A percentile compares a stretch with the other conserved stretches of the same genome.
Evolutionary conservation across 345 rosid genomes (phyloP).

Genomic region (Abelmoschus esculentus): DNA sequence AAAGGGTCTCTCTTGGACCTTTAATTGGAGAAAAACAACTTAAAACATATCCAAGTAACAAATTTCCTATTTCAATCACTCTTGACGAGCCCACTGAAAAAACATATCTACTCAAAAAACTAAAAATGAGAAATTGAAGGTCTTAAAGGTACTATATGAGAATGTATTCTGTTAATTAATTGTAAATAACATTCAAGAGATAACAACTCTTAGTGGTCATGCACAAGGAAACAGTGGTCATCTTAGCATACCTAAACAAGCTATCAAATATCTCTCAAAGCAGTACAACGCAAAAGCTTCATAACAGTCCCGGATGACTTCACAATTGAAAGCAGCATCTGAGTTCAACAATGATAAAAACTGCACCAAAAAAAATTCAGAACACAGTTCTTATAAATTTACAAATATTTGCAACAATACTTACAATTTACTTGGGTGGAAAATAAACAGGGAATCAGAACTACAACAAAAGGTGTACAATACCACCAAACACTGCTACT

Average conservation of each 20-base stretch:
- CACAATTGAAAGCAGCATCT: conserved; percentile 85
- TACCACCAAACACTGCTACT: neutral
- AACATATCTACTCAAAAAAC: conserved; percentile 30
- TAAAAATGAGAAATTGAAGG: conserved; percentile 15
- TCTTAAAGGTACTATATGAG: neutral
- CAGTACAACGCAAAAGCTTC: conserved; percentile 99
- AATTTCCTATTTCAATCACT: neutral
- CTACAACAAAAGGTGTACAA: neutral
- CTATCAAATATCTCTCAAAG: conserved; percentile 97
- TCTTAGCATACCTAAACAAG: conserved; percentile 72
- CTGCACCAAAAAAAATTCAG: conserved; percentile 41
- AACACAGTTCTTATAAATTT: conserved; percentile 7
- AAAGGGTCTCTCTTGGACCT: conserved; percentile 36
- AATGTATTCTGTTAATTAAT: neutral
- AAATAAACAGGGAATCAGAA: conserved; percentile 8
- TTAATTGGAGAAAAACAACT: conserved; percentile 31
- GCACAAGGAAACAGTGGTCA: neutral
- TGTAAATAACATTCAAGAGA: conserved; percentile 3
- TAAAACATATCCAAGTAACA: neutral
- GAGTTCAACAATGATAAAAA: conserved; percentile 86
- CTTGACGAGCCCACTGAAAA: neutral
- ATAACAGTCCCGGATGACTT: conserved; percentile 93
- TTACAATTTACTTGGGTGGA: neutral
- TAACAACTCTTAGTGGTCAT: neutral
- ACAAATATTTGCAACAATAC: neutral